These are phyloP conservation scores for Skeletonema costatum DNA, from an alignment of 108 stramenopile genomes.

Conservation along the genomic window DNA sequence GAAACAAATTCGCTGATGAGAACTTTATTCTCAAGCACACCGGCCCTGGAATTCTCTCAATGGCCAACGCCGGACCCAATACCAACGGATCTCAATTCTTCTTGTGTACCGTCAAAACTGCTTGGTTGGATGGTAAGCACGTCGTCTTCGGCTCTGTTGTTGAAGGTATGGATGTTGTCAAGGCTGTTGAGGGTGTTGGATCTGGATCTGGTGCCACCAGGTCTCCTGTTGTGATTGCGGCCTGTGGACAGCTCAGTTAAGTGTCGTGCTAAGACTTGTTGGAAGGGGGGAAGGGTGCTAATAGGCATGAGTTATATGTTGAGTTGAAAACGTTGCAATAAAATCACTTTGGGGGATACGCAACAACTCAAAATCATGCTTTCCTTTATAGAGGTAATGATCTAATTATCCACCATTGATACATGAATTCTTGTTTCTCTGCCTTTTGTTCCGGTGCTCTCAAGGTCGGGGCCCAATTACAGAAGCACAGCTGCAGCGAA, in stretches of 20 bases:
- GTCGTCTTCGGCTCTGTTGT: constrained; percentile 82
- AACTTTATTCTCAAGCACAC: constrained; percentile 70
- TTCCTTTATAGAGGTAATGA: too few species aligned
- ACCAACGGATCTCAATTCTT: constrained; percentile 91
- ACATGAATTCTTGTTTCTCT: too few species aligned
- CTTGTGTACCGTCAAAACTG: constrained; percentile 69
- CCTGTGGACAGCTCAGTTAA: constrained; percentile 78
- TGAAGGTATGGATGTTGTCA: constrained; percentile 86
- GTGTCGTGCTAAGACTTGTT: neutral
- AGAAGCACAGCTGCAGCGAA: too few species aligned
- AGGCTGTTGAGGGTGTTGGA: constrained; percentile 83
- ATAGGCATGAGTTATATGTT: too few species aligned
- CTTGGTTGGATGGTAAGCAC: constrained; percentile 91
- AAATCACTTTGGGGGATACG: too few species aligned
- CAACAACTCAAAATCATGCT: too few species aligned
- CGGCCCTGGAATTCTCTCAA: constrained; percentile 76
- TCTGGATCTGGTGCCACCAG: constrained; percentile 73
- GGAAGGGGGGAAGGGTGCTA: neutral
- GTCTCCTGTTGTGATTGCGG: constrained; percentile 73
- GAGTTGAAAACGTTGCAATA: too few species aligned
- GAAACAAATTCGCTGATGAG: constrained; percentile 81
- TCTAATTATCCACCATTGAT: too few species aligned
- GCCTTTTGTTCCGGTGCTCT: too few species aligned
- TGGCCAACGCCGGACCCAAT: constrained; percentile 91
- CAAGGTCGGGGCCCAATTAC: too few species aligned